Evolutionary conservation across 2,329 filamentous ascomycete species (phyloP), one percentile per base, ranked within the genome.

Genomic region (Trichothecium sympodiale): DNA sequence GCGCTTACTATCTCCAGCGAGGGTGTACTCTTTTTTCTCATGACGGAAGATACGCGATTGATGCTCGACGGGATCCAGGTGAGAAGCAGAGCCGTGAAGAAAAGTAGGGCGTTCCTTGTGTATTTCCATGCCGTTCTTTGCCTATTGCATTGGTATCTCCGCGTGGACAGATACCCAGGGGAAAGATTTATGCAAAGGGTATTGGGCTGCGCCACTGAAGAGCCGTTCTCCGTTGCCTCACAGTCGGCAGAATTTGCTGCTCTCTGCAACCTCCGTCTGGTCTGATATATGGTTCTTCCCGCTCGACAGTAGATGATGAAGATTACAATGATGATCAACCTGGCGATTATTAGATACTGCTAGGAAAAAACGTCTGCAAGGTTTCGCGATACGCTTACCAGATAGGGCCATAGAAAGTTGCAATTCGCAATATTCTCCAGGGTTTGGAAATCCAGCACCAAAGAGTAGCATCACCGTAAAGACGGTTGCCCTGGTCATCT

Each of bases 41-140:
- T 65, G 12, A 87, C 64, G 3, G 75, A 75, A 55, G 81, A 87
- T n/a, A 88, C 70, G 8, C 85, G 71, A 53, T 93, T 91, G 41
- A 80, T 70, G 15, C 78, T 83, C 1, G 82, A 87, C 2, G 75
- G 85, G 38, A 88, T 74, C 80, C 80, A 85, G 5, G 81, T 83
- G 16, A 84, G 69, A 33, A 83, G 62, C 39, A 85, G 68, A 1
- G 78, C 79, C 1, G 74, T 66, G 56, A 84, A 84, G 64, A 84
- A 83, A 8, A 84, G 65, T 18, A 83, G 62, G 1, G 80, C 70
- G 31, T 79, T 80, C 46, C 80, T 81, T 38, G 78, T 74, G 51
- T 84, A 84, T 2, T 72, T 69, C 74, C 75, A 80, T 1, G 77
- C 72, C 3, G 78, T 78, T 25, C 67, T 77, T 7, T 33, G n/a